A percentile compares a stretch with the other conserved stretches of the same genome.
These are phyloP conservation scores for Fusarium praegraminearum DNA, from an alignment of 2,329 filamentous ascomycete species.

Conservation along the genomic window DNA sequence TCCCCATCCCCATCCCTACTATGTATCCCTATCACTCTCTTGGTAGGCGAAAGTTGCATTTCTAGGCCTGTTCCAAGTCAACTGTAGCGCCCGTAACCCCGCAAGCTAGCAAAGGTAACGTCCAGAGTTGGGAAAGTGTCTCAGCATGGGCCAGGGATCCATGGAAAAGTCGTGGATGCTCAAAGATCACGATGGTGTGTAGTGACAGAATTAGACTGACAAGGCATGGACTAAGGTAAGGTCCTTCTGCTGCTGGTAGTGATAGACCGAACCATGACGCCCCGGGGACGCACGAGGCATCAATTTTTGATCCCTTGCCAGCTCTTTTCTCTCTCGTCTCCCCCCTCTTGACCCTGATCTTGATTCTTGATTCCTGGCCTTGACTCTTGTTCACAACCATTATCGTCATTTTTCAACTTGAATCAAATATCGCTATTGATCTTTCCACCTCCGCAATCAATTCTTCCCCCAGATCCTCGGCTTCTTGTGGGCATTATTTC, in stretches of 20 bases:
- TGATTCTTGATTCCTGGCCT: not conserved
- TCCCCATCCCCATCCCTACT: too few relatives aligned
- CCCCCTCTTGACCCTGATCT: constrained; percentile 15
- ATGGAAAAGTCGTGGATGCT: constrained; percentile 38
- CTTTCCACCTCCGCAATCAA: constrained; percentile 26
- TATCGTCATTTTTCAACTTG: constrained; percentile 20
- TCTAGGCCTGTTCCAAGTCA: not conserved
- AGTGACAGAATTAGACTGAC: constrained; percentile 36
- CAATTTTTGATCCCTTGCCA: constrained; percentile 38
- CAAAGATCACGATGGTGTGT: constrained; percentile 49
- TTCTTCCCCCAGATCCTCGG: constrained; percentile 39
- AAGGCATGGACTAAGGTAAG: constrained; percentile 20
- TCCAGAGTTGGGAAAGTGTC: constrained; percentile 40
- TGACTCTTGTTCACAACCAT: constrained; percentile 10
- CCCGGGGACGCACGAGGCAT: constrained; percentile 42
- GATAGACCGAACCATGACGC: constrained; percentile 48
- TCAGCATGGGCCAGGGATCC: constrained; percentile 42
- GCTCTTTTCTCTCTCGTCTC: constrained; percentile 37
- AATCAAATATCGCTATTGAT: constrained; percentile 25
- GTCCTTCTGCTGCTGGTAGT: constrained; percentile 37
- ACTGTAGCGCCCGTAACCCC: constrained; percentile 42
- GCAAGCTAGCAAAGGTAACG: constrained; percentile 42
- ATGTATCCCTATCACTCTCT: constrained; percentile 10
- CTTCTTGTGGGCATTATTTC: constrained; percentile 25
- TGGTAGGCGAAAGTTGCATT: constrained; percentile 3